phyloP scores from a whole-genome alignment of 805 yeast species.

The Candida verbasci region DNA sequence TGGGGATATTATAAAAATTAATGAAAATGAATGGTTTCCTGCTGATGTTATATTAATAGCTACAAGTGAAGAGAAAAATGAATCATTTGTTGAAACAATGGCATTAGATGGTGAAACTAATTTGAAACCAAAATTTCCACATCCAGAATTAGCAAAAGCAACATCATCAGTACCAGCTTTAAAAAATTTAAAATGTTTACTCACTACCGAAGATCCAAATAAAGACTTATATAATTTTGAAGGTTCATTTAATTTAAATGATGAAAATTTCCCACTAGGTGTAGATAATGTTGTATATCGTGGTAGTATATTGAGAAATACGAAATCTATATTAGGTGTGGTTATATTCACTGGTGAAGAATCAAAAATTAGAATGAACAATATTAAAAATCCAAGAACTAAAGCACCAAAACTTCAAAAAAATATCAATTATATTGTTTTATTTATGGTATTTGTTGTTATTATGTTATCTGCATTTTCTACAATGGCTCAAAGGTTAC shows the following conservation, averaged over 20 bases:
- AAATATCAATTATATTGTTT: conserved; percentile 76
- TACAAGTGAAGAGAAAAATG: conserved; percentile 59
- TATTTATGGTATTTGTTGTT: conserved; percentile 85
- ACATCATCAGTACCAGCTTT: conserved; percentile 50
- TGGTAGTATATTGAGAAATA: conserved; percentile 87
- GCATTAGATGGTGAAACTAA: conserved; percentile 98
- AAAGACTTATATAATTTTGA: conserved; percentile 87
- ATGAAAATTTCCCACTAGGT: conserved; percentile 53
- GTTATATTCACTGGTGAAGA: conserved; percentile 95
- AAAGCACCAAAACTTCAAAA: conserved; percentile 91
- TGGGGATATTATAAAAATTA: conserved; percentile 76
- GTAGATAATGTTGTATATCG: conserved; percentile 84
- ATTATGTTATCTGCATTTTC: conserved; percentile 71
- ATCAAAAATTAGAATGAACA: conserved; percentile 92
- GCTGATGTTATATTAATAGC: conserved; percentile 80
- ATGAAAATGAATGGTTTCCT: conserved; percentile 88
- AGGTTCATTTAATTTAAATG: conserved; percentile 55
- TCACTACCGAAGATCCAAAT: conserved; percentile 88
- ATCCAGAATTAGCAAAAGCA: conserved; percentile 52
- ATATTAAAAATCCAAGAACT: conserved; percentile 80
- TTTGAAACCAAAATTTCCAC: conserved; percentile 70
- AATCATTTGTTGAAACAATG: conserved; percentile 86
- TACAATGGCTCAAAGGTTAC: conserved; percentile 69
- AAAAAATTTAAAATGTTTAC: conserved; percentile 44
- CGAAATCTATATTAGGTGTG: conserved; percentile 67